Evolutionary conservation across 495 filamentous ascomycete genomes (phyloP), one percentile per base, ranked within the genome.

Genomic region (Aspergillus haitiensis): DNA sequence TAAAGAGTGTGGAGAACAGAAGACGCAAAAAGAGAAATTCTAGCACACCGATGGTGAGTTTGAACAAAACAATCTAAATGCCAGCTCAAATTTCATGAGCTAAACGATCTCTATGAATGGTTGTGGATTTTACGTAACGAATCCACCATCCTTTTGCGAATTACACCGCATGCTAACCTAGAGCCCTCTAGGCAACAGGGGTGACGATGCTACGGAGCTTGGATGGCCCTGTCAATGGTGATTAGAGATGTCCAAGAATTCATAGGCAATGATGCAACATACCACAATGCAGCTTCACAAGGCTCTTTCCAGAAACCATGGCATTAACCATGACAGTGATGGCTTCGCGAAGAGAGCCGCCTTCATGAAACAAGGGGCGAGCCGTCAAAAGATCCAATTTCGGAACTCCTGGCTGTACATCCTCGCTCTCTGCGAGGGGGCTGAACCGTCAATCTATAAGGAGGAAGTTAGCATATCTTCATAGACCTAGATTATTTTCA

Each of bases 361-460:
- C 61, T 70, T 72, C 63, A 64, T 73, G 67, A 67, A 70, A 66
- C 65, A 69, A 64, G 70, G 77, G 82, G 78, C 75, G 76, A 80
- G 76, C 81, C 83, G 76, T 86, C 82, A 82, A 77, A 80, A 82
- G 71, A 69, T 71, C 77, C 82, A 79, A 80, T 78, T 66, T 81
- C 77, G 82, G 80, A 79, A 80, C 81, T 81, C 84, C 86, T 89
- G 86, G 86, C 82, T 79, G 79, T 78, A 82, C 80, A 83, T 86
- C 92, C 92, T 96, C 92, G 91, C 88, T 81, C 72, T 76, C 66
- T 79, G 88, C 91, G 91, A 96, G 91, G 92, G 81, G 80, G 83
- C 89, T 82, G 81, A 85, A 88, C 81, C 88, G 90, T 97, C 92
- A 97, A 94, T 96, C 90, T 86, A 61, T 56, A 42, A 58, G 72